phyloP scores from a whole-genome alignment of 2,329 filamentous ascomycete genomes.

The Chaetomium strumarium region DNA sequence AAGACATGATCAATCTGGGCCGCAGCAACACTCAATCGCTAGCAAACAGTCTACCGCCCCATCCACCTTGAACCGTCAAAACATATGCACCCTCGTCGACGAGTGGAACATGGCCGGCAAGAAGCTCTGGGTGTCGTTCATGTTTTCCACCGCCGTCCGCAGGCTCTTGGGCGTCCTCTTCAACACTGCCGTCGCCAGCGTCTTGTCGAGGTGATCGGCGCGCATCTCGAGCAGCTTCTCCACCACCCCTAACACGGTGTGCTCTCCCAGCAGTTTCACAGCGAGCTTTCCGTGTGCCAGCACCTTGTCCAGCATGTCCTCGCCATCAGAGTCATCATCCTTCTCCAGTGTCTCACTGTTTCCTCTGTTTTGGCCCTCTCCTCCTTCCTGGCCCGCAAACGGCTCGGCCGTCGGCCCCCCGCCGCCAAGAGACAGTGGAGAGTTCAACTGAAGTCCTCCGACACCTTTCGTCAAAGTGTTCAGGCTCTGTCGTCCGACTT shows the following conservation, averaged over 20 bases:
- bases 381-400: not conserved
- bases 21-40: no score
- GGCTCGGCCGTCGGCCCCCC: not conserved
- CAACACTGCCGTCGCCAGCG: constrained; percentile 27
- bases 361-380: not conserved
- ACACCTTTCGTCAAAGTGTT: constrained; percentile 13
- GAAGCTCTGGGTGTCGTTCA: constrained; percentile 30
- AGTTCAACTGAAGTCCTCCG: not conserved
- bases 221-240: constrained; percentile 27
- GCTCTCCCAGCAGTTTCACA: constrained; percentile 19
- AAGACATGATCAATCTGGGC: no score
- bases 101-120: constrained; percentile 31
- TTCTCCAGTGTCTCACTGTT: not conserved
- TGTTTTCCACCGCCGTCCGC: constrained; percentile 28
- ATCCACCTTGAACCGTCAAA: constrained; percentile 22
- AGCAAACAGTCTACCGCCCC: no score
- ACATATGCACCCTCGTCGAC: constrained; percentile 29
- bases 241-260: constrained; percentile 17
- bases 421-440: not conserved
- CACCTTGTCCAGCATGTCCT: constrained; percentile 12
- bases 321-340: constrained; percentile 5
- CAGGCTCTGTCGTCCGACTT: constrained; percentile 14
- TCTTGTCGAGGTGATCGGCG: constrained; percentile 25
- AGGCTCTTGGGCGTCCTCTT: constrained; percentile 27
- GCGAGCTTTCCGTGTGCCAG: constrained; percentile 20